Evolutionary conservation across 306 rosid genomes (phyloP), one percentile per base, ranked within the genome.

Genomic region (Quercus bicolor): DNA sequence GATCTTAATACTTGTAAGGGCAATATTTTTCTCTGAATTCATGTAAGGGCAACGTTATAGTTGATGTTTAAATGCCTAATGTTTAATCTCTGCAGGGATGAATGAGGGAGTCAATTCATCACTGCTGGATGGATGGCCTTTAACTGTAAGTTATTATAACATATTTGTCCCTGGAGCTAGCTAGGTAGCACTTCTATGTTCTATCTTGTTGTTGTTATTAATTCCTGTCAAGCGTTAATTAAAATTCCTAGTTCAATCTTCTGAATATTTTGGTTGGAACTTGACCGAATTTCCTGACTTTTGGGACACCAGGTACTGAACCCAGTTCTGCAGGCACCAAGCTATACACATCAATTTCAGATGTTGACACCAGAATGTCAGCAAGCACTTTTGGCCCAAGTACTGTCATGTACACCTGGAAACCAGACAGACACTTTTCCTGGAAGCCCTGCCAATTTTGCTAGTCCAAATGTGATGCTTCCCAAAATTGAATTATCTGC

Each of bases 321-420:
- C 55, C 75, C 89, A 76, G 73, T 70, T 83, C 52, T 84, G 81
- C 86, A 83, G 77, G 82, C 70, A 68, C 84, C 75, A 68, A 80
- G 82, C 53, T 57, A 29, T 75, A 74, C 7, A 21, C 85, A 75
- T 11, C 84, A 60, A n/a, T 23, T 31, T 73, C 84, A 82, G 69
- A 75, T 48, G 20, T 65, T 62, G 56, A 68, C 57, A 51, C 10
- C 75, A 68, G 91, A 86, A 73, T 62, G 74, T 73, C 83, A 66
- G 75, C 79, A 82, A 23, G 72, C 86, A 23, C 14, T 66, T 68
- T 78, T 53, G 34, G 74, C 73, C 79, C 80, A 82, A 85, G 73
- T 56, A 66, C 68, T 1, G 75, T 23, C 79, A 64, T 16, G 75
- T 71, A 55, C 73, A 70, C 75, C 79, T 45, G 43, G 54, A 64